Conservation (phyloP, 2,329 filamentous ascomycete genomes). For the Stenocarpella maydis region DNA sequence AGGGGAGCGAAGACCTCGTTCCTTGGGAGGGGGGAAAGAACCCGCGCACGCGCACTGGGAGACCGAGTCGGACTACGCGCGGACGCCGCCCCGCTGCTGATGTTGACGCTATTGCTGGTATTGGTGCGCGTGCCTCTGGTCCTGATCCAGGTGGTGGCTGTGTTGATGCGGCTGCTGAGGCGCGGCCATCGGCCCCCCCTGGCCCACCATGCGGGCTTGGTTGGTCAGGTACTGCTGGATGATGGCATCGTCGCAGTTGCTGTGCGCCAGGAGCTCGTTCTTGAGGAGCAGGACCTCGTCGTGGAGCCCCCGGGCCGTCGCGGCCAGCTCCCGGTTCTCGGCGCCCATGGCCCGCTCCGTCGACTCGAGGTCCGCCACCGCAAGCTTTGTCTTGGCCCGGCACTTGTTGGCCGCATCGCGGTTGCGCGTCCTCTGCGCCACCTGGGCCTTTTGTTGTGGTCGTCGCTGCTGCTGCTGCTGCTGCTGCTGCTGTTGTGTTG, state of each 20-base stretch:
- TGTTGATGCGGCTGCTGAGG: not conserved
- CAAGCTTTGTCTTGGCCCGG: conserved; percentile 43
- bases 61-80: too few relatives aligned
- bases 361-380: conserved; percentile 40
- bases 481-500: not conserved
- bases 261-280: conserved; percentile 42
- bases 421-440: conserved; percentile 39
- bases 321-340: conserved; percentile 37
- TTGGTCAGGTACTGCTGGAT: conserved; percentile 43
- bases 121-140: too few relatives aligned
- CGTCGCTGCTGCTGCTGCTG: too few relatives aligned
- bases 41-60: too few relatives aligned
- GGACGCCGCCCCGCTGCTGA: not conserved
- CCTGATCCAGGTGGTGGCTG: too few relatives aligned
- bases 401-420: conserved; percentile 44
- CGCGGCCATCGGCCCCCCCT: not conserved
- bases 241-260: conserved; percentile 40
- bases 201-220: conserved; percentile 34
- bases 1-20: too few relatives aligned
- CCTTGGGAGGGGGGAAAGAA: too few relatives aligned
- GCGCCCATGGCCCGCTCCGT: conserved; percentile 36
- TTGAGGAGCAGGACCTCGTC: conserved; percentile 45
- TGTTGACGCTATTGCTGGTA: not conserved
- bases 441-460: not conserved
- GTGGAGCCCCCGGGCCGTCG: conserved; percentile 37